phyloP scores from a whole-genome alignment of 768 basidiomycete species.

The Lentinula raphanica region DNA sequence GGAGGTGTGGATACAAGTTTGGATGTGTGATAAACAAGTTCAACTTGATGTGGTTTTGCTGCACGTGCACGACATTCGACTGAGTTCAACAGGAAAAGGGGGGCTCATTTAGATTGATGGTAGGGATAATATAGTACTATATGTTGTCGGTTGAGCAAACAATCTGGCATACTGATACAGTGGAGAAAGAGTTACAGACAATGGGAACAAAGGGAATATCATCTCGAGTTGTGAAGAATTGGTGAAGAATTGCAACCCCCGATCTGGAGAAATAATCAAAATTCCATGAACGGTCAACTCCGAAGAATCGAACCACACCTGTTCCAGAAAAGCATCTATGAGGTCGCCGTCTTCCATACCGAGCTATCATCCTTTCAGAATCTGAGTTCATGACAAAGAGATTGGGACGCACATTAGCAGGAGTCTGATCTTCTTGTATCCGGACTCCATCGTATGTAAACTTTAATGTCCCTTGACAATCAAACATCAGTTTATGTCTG shows the following conservation, averaged over 20 bases:
- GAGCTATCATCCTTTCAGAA: constrained; percentile 26
- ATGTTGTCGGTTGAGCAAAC: background rate
- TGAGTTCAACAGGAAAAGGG: background rate
- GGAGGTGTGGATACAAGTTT: background rate
- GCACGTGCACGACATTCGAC: background rate
- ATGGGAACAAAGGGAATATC: background rate
- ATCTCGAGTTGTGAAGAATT: background rate
- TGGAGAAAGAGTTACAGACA: background rate
- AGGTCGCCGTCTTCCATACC: constrained; percentile 60
- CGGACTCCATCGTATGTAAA: constrained; percentile 55
- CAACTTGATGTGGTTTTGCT: background rate
- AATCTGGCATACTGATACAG: background rate
- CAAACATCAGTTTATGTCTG: background rate
- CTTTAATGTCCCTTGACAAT: constrained; percentile 50
- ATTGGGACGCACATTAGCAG: constrained; percentile 38
- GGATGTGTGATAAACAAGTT: background rate
- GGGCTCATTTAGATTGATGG: background rate
- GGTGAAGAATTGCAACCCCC: background rate
- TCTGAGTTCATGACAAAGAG: background rate
- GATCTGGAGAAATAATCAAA: background rate
- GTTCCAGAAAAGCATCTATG: constrained; percentile 55
- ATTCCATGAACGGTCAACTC: background rate
- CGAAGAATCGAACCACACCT: constrained; percentile 16
- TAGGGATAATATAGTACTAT: background rate
- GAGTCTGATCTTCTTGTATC: constrained; percentile 44